Conservation (phyloP, 2,329 filamentous ascomycete genomes). For the Colletotrichum sp. region DNA sequence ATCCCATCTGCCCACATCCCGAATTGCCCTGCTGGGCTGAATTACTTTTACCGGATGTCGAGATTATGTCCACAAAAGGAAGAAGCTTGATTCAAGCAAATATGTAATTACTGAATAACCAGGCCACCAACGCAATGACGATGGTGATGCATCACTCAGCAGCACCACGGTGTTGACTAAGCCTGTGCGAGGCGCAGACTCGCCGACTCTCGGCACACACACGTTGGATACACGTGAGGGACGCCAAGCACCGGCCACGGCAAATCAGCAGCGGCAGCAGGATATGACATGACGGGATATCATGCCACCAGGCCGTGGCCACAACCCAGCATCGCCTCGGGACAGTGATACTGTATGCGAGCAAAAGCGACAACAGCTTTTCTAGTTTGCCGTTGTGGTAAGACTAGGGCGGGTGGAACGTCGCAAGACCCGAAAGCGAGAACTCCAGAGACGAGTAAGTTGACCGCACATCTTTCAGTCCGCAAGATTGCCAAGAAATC, state of each 20-base stretch:
- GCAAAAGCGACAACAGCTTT: background rate
- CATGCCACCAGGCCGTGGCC: background rate
- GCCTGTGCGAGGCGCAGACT: background rate
- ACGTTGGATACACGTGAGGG: background rate
- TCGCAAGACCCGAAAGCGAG: background rate
- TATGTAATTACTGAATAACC: background rate
- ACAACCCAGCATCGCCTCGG: background rate
- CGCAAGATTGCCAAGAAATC: background rate
- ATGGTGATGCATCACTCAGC: background rate
- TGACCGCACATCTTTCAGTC: background rate
- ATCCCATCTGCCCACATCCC: background rate
- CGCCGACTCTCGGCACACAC: background rate
- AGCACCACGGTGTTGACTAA: background rate
- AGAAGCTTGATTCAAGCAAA: background rate
- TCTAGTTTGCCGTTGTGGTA: background rate
- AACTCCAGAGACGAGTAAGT: background rate
- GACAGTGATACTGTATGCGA: background rate
- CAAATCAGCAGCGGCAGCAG: background rate
- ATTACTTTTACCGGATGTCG: background rate
- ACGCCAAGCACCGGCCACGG: background rate
- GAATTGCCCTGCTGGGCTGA: background rate
- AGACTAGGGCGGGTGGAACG: background rate
- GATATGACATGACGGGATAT: background rate
- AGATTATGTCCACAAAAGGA: background rate
- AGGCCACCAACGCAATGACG: background rate